Percentiles rank a stretch among this genome's conserved stretches.
These are phyloP conservation scores for Durotheca rogersii DNA, from an alignment of 495 filamentous ascomycete genomes.

Conservation along the genomic window DNA sequence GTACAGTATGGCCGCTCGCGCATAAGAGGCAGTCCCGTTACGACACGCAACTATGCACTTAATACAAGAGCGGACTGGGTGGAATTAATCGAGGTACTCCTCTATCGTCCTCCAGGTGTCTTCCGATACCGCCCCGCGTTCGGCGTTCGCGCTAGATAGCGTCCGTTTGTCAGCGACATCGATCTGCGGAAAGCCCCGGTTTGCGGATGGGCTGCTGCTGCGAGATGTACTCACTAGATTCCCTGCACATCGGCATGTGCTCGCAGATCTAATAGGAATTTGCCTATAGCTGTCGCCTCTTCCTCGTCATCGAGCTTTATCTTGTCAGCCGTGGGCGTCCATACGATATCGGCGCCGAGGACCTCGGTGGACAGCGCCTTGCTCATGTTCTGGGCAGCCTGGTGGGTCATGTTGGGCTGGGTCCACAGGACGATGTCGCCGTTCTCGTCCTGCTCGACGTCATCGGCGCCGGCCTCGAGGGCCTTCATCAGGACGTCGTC, in stretches of 20 bases:
- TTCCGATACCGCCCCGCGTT: constrained; percentile 45
- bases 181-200: neutral
- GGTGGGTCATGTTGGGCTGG: constrained; percentile 65
- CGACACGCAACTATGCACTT: too few species aligned
- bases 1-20: neutral
- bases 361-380: constrained; percentile 62
- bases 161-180: neutral
- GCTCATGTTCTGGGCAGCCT: constrained; percentile 62
- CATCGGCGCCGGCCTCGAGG: constrained; percentile 81
- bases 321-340: constrained; percentile 78
- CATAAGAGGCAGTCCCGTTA: constrained; percentile 10
- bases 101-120: constrained; percentile 53
- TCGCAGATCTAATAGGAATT: constrained; percentile 53
- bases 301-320: constrained; percentile 54
- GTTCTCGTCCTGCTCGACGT: constrained; percentile 70
- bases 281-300: constrained; percentile 53
- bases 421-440: constrained; percentile 73
- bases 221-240: constrained; percentile 51
- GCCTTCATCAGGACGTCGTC: constrained; percentile 81
- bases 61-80: too few species aligned
- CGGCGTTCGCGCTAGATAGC: constrained; percentile 50
- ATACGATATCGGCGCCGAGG: constrained; percentile 74
- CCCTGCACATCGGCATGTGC: constrained; percentile 66
- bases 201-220: neutral
- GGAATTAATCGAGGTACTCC: constrained; percentile 45